phyloP scores from a whole-genome alignment of 2,329 filamentous ascomycete species.

The Chaetomium globosum region DNA sequence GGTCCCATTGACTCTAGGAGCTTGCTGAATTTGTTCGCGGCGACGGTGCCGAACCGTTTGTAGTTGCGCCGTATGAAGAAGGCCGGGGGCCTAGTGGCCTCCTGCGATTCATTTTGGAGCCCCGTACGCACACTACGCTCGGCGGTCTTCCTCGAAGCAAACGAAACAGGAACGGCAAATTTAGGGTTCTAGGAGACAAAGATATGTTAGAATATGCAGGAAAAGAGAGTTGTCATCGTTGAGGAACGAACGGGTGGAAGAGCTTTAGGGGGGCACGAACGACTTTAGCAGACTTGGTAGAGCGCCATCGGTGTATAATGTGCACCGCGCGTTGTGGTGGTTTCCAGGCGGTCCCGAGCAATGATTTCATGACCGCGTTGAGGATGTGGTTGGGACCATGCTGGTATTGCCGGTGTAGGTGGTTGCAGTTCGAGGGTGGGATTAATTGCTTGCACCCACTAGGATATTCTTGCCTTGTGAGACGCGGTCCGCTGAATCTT shows the following conservation, averaged over 20 bases:
- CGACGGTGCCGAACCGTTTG: slow-evolving; percentile 37
- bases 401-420: slow-evolving; percentile 21
- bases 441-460: slow-evolving; percentile 1
- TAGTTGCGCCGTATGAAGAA: slow-evolving; percentile 33
- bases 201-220: neutral
- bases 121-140: slow-evolving; percentile 7
- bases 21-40: slow-evolving; percentile 42
- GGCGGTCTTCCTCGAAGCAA: neutral
- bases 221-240: neutral
- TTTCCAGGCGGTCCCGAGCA: slow-evolving; percentile 33
- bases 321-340: slow-evolving; percentile 25
- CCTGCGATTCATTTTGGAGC: slow-evolving; percentile 8
- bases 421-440: neutral
- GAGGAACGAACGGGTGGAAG: too few relatives aligned
- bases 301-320: slow-evolving; percentile 17
- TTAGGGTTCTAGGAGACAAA: neutral
- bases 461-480: neutral
- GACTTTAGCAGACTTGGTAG: neutral
- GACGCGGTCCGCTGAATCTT: neutral
- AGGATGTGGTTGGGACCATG: slow-evolving; percentile 30
- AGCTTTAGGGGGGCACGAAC: neutral
- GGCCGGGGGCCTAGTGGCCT: neutral
- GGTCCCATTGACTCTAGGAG: slow-evolving; percentile 41
- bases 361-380: slow-evolving; percentile 36
- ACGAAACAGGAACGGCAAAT: too few relatives aligned